Evolutionary conservation across 192 early-diverging fungal genomes (phyloP), one percentile per base, ranked within the genome.

Genomic region (Gonapodya sp.): DNA sequence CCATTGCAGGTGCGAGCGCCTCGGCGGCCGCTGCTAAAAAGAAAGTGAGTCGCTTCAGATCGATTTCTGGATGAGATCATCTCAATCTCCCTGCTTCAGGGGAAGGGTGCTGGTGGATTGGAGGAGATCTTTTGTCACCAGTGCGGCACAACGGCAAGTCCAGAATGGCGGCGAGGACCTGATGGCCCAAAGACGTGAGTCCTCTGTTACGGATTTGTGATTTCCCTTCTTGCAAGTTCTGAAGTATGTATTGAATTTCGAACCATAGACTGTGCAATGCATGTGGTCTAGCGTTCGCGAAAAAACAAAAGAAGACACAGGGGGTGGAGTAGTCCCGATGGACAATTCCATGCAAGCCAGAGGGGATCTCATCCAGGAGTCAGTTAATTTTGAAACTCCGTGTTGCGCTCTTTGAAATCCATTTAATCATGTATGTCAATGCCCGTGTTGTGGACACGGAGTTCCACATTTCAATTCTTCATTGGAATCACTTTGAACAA

Each of bases 101-200:
- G 34, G 35, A n/a, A 30, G 0, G n/a, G n/a, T n/a, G n/a, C 35
- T 78, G 82, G 82, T 31, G 0, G 35, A 18, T 37, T 31, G 30
- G 84, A 85, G 79, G 87, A 88, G 73, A 73, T 88, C 8, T 88
- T 87, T 72, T 88, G 87, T 79, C 84, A 84, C 24, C 87, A 87
- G 79, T 88, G 87, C 74, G 87, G 87, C 24, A 86, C 84, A 14
- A 88, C 87, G 35, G 64, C 37, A 24, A 84, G 83, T 2, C 87
- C 87, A 14, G 87, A 88, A 79, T 88, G 87, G 87, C 82, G 87
- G 24, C 85, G 85, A 75, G 87, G 87, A 0, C 87, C 87, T 16
- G 46, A 78, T 1, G 87, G 87, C 31, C 87, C 87, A 0, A 88
- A 88, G 79, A 88, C 87, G 87, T 87, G 79, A 83, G 82, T 81